phyloP scores from a whole-genome alignment of 176 grass and related monocot species.

The Hsuehochloa calcarea region DNA sequence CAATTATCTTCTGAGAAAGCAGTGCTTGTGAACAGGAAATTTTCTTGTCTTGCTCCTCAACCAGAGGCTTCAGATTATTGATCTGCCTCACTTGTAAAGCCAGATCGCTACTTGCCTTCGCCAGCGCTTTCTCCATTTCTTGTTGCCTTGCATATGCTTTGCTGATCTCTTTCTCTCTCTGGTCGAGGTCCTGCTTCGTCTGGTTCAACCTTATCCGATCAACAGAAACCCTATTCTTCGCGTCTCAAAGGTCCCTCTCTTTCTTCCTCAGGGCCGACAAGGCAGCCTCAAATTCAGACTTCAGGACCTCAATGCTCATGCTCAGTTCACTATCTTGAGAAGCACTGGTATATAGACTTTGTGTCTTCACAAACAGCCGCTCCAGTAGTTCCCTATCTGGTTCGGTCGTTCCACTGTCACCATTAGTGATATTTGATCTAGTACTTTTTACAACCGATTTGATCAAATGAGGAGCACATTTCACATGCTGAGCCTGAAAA shows the following conservation, averaged over 20 bases:
- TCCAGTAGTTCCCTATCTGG: conserved; percentile 67
- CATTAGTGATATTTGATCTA: conserved; percentile 40
- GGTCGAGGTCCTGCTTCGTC: conserved; percentile 63
- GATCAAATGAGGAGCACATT: conserved; percentile 39
- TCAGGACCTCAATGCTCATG: conserved; percentile 56
- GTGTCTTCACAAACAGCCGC: conserved; percentile 57
- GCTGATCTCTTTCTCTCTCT: conserved; percentile 59
- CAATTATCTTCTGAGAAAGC: conserved; percentile 56
- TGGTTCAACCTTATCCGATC: conserved; percentile 58
- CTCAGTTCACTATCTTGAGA: conserved; percentile 49
- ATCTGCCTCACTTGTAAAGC: conserved; percentile 62
- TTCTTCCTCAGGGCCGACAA: conserved; percentile 57
- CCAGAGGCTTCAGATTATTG: conserved; percentile 55
- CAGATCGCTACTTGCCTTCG: conserved; percentile 55
- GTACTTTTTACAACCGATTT: conserved; percentile 46
- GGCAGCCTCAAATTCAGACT: conserved; percentile 68
- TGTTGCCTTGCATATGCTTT: conserved; percentile 60
- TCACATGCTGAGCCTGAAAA: conserved; percentile 45
- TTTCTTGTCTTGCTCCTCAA: conserved; percentile 57
- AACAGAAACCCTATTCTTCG: conserved; percentile 52
- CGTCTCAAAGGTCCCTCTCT: conserved; percentile 58
- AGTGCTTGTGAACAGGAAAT: conserved; percentile 48
- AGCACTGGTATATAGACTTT: conserved; percentile 47
- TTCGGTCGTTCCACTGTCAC: conserved; percentile 54
- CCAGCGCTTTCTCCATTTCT: conserved; percentile 65